Base-by-base conservation (phyloP, 2,329 filamentous ascomycete species). In the Fusarium sp. region DNA sequence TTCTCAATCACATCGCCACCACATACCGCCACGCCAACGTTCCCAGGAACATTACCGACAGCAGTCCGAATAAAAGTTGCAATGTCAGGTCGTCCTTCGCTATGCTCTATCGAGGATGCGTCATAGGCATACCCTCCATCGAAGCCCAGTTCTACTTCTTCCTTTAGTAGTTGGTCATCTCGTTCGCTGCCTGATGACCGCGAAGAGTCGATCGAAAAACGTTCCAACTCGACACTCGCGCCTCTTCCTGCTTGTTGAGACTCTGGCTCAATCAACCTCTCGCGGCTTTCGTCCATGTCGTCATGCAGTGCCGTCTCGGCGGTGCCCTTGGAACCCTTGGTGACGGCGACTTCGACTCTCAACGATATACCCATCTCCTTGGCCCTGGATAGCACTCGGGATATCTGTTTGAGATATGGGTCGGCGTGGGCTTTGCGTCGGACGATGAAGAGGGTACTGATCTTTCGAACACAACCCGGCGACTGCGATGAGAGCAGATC, bases 291-390 rank as follows among this genome's bases (percentile, higher is more conserved):
- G 10, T 76, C 67, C 0, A 65, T 53, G 5, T 64, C 59, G 2
- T 66, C 69, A 5, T 58, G 35, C 0, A 75, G 40, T 8, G 64
- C 53, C 1, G 53, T 66, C 14, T 68, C 67, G 0, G 63, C 40
- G 1, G 64, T 57, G 1, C 55, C 38, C 9, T 64, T 51, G 8
- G 64, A 16, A 1, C 67, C 67, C 29, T 70, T 60, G 0, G 76
- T 78, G 1, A 78, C 27, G 2, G 76, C 76, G 14, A 78, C 72
- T n/a, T 77, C 64, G 12, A 78, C 40, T 9, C 67, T 73, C 4
- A 67, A 67, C 2, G 75, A 72, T 6, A 78, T 69, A 0, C 75
- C 76, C 70, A 77, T 75, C 22, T 71, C 72, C 33, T 77, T 78
- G 1, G 75, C 75, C 6, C 73, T 64, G 1, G 70, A 74, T 0